Evolutionary conservation across 164 flowering plant species (phyloP).

Genomic region (Vitis cinerea): DNA sequence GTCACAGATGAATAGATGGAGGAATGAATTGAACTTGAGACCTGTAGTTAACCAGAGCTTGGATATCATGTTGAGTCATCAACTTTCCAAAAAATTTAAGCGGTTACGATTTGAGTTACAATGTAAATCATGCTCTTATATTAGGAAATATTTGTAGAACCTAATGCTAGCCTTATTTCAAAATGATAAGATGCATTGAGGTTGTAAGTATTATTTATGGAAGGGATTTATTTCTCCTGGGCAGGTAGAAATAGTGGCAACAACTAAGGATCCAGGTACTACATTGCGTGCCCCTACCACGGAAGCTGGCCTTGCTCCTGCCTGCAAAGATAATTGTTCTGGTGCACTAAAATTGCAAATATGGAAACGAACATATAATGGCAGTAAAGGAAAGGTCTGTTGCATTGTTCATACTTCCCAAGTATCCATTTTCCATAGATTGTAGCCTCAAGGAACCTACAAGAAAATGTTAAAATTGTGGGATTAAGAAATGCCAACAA

Average conservation of each 20-base stretch:
- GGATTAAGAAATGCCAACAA: too few species aligned
- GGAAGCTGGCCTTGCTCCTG: slow-evolving; percentile 85
- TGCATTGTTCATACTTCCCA: background rate
- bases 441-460: background rate
- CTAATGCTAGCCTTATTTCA: background rate
- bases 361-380: slow-evolving; percentile 75
- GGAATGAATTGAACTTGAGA: too few species aligned
- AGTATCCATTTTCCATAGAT: background rate
- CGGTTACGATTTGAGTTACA: too few species aligned
- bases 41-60: too few species aligned
- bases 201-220: background rate
- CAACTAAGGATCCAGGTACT: slow-evolving; percentile 74
- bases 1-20: too few species aligned
- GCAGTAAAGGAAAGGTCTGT: slow-evolving; percentile 85
- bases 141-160: background rate
- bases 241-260: slow-evolving; percentile 86
- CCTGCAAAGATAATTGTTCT: slow-evolving; percentile 88
- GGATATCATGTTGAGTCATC: too few species aligned
- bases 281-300: slow-evolving; percentile 87
- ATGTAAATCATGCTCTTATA: background rate
- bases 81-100: too few species aligned
- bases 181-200: background rate
- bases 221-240: slow-evolving; percentile 6
- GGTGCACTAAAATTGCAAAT: slow-evolving; percentile 61
- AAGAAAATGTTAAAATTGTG: background rate